Conservation (phyloP, 345 rosid genomes). For the Aquilaria yunnanensis region DNA sequence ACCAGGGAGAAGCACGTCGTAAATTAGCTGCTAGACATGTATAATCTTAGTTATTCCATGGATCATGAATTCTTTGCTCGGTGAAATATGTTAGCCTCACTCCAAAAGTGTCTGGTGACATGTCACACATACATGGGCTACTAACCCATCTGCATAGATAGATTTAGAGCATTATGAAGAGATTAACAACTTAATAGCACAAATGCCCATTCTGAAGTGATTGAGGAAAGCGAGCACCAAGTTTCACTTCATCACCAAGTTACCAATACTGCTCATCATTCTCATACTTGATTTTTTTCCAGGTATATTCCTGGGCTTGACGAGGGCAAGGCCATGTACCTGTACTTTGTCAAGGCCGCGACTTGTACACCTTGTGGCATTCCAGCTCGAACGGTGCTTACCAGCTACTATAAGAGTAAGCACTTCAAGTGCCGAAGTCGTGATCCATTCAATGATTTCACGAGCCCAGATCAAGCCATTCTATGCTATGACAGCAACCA, state of each 20-base stretch:
- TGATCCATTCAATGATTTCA: slow-evolving; percentile 42
- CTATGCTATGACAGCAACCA: slow-evolving; percentile 55
- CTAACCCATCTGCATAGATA: too few relatives aligned
- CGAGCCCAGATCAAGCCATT: slow-evolving; percentile 55
- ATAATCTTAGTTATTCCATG: too few relatives aligned
- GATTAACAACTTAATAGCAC: too few relatives aligned
- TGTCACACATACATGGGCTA: too few relatives aligned
- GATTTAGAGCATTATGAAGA: too few relatives aligned
- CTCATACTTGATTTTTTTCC: slow-evolving; percentile 2
- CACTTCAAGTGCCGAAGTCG: slow-evolving; percentile 49
- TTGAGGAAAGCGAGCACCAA: not conserved
- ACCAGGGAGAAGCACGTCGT: too few relatives aligned
- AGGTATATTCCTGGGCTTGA: slow-evolving; percentile 53
- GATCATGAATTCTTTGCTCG: too few relatives aligned
- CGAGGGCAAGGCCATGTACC: slow-evolving; percentile 65
- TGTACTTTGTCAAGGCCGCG: slow-evolving; percentile 59
- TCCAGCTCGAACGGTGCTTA: slow-evolving; percentile 60
- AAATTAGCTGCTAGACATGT: too few relatives aligned
- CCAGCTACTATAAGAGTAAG: slow-evolving; percentile 66
- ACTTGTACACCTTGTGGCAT: slow-evolving; percentile 54
- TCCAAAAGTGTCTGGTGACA: too few relatives aligned
- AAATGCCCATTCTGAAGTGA: too few relatives aligned
- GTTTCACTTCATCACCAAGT: not conserved
- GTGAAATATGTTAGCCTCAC: too few relatives aligned
- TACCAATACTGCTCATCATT: too few relatives aligned